A percentile compares a stretch with the other conserved stretches of the same genome.
Evolutionary conservation across 2,329 filamentous ascomycete genomes (phyloP).

Genomic region (Arthroderma sp.): DNA sequence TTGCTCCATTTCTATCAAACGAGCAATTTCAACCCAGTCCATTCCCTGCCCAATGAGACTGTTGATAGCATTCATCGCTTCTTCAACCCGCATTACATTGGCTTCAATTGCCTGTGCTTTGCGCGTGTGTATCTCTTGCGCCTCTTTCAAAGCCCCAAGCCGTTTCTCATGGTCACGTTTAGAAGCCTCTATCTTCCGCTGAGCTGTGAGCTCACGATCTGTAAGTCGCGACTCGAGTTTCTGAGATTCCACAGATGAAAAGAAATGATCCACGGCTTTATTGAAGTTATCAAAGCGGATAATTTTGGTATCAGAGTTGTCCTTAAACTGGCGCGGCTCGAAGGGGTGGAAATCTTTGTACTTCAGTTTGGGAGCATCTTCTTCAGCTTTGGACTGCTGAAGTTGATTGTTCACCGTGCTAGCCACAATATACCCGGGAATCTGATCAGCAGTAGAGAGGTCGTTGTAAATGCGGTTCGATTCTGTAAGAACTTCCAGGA

Average conservation of each 20-base stretch:
- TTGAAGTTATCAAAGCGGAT: constrained; percentile 78
- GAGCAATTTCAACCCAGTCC: constrained; percentile 91
- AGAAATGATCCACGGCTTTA: constrained; percentile 89
- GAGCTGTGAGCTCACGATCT: constrained; percentile 69
- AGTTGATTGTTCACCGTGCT: constrained; percentile 30
- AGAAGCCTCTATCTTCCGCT: constrained; percentile 73
- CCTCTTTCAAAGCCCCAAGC: constrained; percentile 68
- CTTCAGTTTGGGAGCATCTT: constrained; percentile 14
- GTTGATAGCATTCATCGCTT: constrained; percentile 85
- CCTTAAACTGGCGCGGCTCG: constrained; percentile 63
- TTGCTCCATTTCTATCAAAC: constrained; percentile 78
- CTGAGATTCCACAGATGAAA: constrained; percentile 89
- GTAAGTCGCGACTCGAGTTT: constrained; percentile 71
- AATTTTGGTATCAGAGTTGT: constrained; percentile 51
- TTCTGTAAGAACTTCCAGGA: constrained; percentile 55
- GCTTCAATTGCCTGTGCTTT: constrained; percentile 86
- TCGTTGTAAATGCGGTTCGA: constrained; percentile 57
- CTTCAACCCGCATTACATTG: constrained; percentile 80
- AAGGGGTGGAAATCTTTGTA: constrained; percentile 98
- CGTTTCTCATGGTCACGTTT: constrained; percentile 71
- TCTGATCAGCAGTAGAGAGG: constrained; percentile 51
- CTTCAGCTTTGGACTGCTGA: constrained; percentile 10
- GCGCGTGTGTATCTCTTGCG: constrained; percentile 67
- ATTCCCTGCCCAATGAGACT: constrained; percentile 84
- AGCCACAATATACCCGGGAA: constrained; percentile 80